phyloP scores from a whole-genome alignment of 441 rosid genomes.

The Aquilaria agallochum region DNA sequence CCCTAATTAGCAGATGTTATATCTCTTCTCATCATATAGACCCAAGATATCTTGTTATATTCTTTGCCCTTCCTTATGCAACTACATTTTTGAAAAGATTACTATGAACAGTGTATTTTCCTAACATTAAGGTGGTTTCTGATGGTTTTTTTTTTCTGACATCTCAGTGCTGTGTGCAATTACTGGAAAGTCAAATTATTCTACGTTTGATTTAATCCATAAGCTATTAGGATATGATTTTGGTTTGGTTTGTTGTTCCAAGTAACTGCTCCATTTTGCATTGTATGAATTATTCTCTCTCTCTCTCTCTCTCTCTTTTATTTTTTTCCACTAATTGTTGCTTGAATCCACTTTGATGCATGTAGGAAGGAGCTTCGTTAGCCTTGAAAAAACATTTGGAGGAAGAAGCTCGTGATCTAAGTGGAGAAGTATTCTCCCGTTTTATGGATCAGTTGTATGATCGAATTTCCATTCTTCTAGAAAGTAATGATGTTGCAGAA shows the following conservation, averaged over 20 bases:
- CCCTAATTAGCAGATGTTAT: too few species aligned
- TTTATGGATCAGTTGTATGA: constrained; percentile 88
- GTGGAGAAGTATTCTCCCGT: constrained; percentile 85
- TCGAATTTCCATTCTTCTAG: constrained; percentile 63
- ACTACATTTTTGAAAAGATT: too few species aligned
- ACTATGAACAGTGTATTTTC: not conserved
- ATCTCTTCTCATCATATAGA: too few species aligned
- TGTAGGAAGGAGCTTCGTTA: constrained; percentile 76
- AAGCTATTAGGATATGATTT: not conserved
- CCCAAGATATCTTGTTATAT: too few species aligned
- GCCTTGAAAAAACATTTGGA: constrained; percentile 87
- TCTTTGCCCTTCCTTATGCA: too few species aligned
- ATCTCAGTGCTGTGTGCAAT: not conserved
- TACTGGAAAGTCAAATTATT: not conserved
- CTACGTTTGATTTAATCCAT: too few species aligned
- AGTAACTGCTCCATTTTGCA: too few species aligned
- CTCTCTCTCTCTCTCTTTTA: not conserved
- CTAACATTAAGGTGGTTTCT: not conserved
- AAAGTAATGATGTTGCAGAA: constrained; percentile 72
- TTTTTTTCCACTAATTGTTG: not conserved
- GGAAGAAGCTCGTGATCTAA: constrained; percentile 87
- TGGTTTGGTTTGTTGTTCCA: not conserved
- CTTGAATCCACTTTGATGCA: constrained; percentile 11
- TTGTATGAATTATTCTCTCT: not conserved
- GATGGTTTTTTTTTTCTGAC: not conserved